Base-by-base conservation (phyloP, 2,329 filamentous ascomycete species). In the Aurifilum marmelostoma region DNA sequence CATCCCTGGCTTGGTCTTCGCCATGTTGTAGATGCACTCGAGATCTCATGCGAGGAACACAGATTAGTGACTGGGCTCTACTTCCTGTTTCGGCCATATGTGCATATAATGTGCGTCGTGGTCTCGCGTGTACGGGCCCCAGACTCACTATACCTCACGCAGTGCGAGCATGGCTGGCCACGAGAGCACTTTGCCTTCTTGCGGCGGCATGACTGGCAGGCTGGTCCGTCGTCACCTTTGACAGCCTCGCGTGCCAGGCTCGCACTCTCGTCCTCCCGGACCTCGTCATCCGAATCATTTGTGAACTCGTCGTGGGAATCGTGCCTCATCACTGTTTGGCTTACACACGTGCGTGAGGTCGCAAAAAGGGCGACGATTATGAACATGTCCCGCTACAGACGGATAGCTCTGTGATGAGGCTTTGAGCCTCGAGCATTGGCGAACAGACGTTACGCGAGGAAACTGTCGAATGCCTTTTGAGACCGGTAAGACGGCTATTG, bases 131-230 rank as follows among this genome's bases (percentile, higher is more conserved):
- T n/a, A n/a, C n/a, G 37, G 37, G 5, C 7, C 37, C 37, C 12
- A 11, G 37, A 39, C 37, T 39, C 37, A 76, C 74, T 76, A 69
- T 77, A 77, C 47, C 76, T 73, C 3, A 76, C 71, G 64, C 81
- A 83, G 63, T 82, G 79, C 0, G 80, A 79, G 69, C 82, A 84
- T 9, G 82, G 82, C 62, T 81, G 79, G 37, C 76, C 74, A 29
- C 81, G 75, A 34, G 80, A 79, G 73, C 82, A 84, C 58, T 80
- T 81, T 21, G 82, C 79, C 64, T 84, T 83, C 72, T 81, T 82
- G 65, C 78, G 80, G 5, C 81, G 79, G 72, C 82, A 84, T 0
- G 79, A 76, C 65, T 82, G 80, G 61, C 81, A 83, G 21, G 43
- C 43, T 12, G 43, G 43, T n/a, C 43, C 43, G 16, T 47, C 43